Evolutionary conservation across 345 rosid species (phyloP).

Genomic region (Fremontodendron californicum): DNA sequence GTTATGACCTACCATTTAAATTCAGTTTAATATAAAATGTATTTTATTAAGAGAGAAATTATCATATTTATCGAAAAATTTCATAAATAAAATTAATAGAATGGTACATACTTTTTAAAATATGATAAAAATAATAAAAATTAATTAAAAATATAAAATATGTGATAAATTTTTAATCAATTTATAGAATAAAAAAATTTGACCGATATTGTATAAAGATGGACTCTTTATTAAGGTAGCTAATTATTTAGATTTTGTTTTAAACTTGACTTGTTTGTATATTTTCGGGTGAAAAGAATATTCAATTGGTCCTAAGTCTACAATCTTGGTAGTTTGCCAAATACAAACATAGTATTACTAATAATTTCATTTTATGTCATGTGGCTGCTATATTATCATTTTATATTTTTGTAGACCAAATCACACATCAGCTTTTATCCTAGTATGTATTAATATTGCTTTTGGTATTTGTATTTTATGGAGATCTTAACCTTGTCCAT

Average conservation of each 20-base stretch:
- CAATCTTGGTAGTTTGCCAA: background rate
- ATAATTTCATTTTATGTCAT: background rate
- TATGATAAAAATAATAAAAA: too few relatives aligned
- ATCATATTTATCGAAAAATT: too few relatives aligned
- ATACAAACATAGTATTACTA: background rate
- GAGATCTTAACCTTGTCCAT: background rate
- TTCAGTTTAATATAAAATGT: too few relatives aligned
- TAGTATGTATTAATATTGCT: background rate
- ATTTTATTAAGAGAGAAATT: too few relatives aligned
- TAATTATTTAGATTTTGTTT: background rate
- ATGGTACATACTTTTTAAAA: too few relatives aligned
- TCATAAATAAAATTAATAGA: too few relatives aligned
- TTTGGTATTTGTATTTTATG: background rate
- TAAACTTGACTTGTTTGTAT: background rate
- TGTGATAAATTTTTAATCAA: too few relatives aligned
- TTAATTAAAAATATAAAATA: too few relatives aligned
- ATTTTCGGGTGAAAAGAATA: background rate
- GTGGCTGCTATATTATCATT: background rate
- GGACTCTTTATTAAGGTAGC: too few relatives aligned
- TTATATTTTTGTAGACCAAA: background rate
- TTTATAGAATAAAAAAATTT: too few relatives aligned
- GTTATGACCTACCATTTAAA: too few relatives aligned
- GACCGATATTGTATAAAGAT: too few relatives aligned
- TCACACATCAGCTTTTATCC: background rate
- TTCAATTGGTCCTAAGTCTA: background rate